Base-by-base conservation (phyloP, 768 basidiomycete genomes). In the Atractiella rhizophila region DNA sequence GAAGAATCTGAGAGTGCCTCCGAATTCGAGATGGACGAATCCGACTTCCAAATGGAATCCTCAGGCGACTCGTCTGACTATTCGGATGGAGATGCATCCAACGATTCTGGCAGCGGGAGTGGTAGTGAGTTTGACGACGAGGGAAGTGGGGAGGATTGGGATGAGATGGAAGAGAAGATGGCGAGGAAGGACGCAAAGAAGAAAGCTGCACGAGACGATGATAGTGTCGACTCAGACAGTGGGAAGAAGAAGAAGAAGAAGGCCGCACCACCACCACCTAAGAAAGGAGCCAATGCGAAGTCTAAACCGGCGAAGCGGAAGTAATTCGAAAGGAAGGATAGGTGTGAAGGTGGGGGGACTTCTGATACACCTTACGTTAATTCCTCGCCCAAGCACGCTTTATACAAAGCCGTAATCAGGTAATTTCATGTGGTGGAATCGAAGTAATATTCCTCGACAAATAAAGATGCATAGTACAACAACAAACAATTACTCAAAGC, bases 131-230 rank as follows among this genome's bases (percentile, higher is more conserved):
- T 68, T 49, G 67, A 60, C 31, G 66, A 60, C 5, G 65, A 63
- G 12, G 49, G 3, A n/a, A 57, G 57, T 67, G 78, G 83, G 9
- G 81, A 86, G 40, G 85, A 88, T 52, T 98, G 88, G 88, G 32
- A 36, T 19, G 29, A 47, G 62, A 64, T 64, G 16, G 68, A 69
- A 55, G 65, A 66, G 47, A 66, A 67, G 42, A 57, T 59, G 16
- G 45, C 27, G 35, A 18, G 42, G 34, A 51, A 29, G 82, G 86
- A 48, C 83, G 88, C 62, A 85, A 91, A 35, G 29, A 39, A 39
- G 25, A 35, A 27, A n/a, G 37, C 23, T 13, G 31, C 30, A 31
- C 32, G 56, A 13, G 56, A 47, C 8, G 51, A 50, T 21, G 52
- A 50, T 13, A 51, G 48, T 20, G 44, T 43, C 4, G 58, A 59